Evolutionary conservation across 345 rosid species (phyloP).

Genomic region (Cochlearia excelsa): DNA sequence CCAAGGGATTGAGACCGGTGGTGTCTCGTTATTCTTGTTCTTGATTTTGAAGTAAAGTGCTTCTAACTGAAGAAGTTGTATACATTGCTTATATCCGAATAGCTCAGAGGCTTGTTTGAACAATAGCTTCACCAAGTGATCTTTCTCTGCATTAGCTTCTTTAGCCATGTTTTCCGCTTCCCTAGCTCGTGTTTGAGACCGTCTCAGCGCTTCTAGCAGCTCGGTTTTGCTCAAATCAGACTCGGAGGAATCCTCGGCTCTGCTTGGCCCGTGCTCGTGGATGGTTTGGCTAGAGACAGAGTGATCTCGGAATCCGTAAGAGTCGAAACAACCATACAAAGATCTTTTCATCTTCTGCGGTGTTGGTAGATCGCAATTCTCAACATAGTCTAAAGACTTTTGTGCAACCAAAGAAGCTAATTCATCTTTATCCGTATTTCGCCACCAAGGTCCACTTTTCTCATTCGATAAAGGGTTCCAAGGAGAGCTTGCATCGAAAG

Average conservation of each 20-base stretch:
- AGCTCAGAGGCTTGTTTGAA: conserved; percentile 93
- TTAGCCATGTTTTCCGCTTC: conserved; percentile 93
- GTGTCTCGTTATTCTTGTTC: conserved; percentile 46
- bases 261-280: conserved; percentile 24
- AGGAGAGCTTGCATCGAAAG: conserved; percentile 53
- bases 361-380: conserved; percentile 87
- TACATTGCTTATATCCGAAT: conserved; percentile 90
- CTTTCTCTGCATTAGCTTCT: conserved; percentile 77
- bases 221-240: conserved; percentile 58
- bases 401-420: conserved; percentile 86
- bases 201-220: conserved; percentile 83
- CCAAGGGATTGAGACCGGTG: conserved; percentile 50
- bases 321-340: conserved; percentile 32
- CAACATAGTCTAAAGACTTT: conserved; percentile 62
- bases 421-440: conserved; percentile 67
- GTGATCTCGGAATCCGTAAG: conserved; percentile 36
- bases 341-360: conserved; percentile 61
- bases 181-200: conserved; percentile 95
- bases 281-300: conserved; percentile 34
- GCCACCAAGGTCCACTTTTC: conserved; percentile 87
- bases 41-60: conserved; percentile 57
- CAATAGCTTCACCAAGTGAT: conserved; percentile 69
- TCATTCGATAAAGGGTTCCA: conserved; percentile 51
- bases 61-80: conserved; percentile 83
- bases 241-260: conserved; percentile 41